These are phyloP conservation scores for Aspergillus persii DNA, from an alignment of 2,329 filamentous ascomycete species.

Conservation along the genomic window DNA sequence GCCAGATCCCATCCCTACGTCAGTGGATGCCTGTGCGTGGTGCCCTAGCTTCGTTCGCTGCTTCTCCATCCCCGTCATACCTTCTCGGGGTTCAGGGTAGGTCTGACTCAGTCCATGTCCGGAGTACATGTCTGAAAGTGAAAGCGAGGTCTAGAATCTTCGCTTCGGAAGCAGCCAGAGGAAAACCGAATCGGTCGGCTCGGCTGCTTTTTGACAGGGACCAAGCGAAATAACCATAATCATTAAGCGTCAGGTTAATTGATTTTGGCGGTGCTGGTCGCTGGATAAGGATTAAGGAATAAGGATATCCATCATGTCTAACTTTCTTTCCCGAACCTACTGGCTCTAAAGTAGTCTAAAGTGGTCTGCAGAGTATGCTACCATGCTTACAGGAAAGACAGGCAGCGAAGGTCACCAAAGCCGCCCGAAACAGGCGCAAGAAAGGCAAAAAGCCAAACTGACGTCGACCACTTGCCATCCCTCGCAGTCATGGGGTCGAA, in stretches of 20 bases:
- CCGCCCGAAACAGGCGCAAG: not conserved
- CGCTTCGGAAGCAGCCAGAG: not conserved
- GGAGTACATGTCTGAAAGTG: no score
- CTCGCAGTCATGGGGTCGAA: not conserved
- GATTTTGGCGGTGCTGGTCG: no score
- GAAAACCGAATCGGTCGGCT: not conserved
- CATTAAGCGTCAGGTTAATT: not conserved
- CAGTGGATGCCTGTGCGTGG: not conserved
- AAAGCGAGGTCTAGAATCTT: not conserved
- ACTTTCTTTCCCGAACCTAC: no score
- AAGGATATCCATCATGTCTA: no score
- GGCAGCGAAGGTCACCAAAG: not conserved
- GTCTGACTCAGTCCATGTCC: not conserved
- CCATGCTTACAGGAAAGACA: no score
- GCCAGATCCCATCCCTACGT: not conserved
- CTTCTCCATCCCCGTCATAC: no score
- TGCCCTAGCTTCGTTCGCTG: no score
- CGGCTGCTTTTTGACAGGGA: not conserved
- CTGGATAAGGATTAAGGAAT: no score
- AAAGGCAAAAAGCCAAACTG: slow-evolving; percentile 1
- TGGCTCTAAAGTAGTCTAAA: no score
- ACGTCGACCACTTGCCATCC: slow-evolving; percentile 11
- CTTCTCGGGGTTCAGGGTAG: not conserved
- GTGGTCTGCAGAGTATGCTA: no score
- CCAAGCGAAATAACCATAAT: not conserved